phyloP scores from a whole-genome alignment of 139 green algal genomes.

The Coelastrella sp. region DNA sequence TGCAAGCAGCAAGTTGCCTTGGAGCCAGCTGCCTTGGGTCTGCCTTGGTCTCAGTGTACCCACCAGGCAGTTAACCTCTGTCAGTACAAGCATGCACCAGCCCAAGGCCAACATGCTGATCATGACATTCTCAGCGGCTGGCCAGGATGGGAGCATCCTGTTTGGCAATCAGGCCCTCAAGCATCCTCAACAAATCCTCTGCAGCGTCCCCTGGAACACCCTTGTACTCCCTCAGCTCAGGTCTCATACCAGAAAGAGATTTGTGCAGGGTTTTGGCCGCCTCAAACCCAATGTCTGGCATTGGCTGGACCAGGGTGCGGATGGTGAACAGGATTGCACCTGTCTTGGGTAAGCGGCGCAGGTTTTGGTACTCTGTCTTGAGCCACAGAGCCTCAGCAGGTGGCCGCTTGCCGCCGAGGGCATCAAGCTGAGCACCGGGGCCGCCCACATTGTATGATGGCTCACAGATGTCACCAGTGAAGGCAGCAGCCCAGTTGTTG shows the following conservation, averaged over 20 bases:
- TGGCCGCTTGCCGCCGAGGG: not conserved
- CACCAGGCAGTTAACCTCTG: no score
- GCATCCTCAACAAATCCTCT: constrained; percentile 17
- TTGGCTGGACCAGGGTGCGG: constrained; percentile 45
- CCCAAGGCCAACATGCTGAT: no score
- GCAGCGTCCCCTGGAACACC: constrained; percentile 35
- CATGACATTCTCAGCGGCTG: no score
- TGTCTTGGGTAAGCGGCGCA: constrained; percentile 40
- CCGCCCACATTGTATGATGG: constrained; percentile 40
- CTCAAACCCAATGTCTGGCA: constrained; percentile 34
- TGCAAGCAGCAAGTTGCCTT: no score
- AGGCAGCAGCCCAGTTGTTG: constrained; percentile 55
- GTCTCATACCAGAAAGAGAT: constrained; percentile 13
- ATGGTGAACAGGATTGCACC: constrained; percentile 51
- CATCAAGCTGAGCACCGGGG: constrained; percentile 6
- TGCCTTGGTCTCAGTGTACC: no score
- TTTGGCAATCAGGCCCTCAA: constrained; percentile 20
- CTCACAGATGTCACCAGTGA: constrained; percentile 42
- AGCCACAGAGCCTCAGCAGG: constrained; percentile 38
- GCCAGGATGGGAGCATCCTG: not conserved
- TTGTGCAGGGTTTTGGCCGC: constrained; percentile 30
- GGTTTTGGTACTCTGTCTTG: constrained; percentile 55
- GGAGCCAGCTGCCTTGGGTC: no score
- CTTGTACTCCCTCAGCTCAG: constrained; percentile 37
- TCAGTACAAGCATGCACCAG: no score